Percentiles rank a stretch among this genome's conserved stretches.
Evolutionary conservation across 192 early-diverging fungal genomes (phyloP).

Genomic region (Backusella psychrophila): DNA sequence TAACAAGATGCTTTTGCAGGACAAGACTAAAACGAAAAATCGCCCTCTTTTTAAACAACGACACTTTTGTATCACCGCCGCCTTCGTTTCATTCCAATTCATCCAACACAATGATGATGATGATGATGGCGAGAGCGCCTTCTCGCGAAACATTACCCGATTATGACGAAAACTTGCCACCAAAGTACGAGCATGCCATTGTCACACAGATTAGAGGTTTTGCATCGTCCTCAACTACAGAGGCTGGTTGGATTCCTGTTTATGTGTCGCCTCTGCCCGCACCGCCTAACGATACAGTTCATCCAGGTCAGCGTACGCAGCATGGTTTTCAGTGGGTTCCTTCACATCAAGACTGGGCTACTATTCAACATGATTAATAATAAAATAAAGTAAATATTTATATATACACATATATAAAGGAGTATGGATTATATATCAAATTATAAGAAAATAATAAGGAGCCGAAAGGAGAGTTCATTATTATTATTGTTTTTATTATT

Average conservation of each 20-base stretch:
- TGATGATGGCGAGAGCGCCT: not conserved
- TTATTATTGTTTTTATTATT: no score
- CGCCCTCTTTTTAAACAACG: not conserved
- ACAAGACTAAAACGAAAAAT: not conserved
- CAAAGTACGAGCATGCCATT: not conserved
- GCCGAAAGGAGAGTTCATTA: no score
- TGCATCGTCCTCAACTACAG: not conserved
- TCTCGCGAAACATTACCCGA: not conserved
- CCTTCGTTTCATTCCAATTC: not conserved
- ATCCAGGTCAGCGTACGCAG: not conserved
- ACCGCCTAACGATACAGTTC: not conserved
- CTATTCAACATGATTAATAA: not conserved
- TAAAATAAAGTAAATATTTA: not conserved
- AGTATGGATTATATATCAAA: not conserved
- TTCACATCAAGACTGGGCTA: conserved; percentile 6
- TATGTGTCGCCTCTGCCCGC: not conserved
- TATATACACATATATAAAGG: not conserved
- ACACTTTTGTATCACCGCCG: not conserved
- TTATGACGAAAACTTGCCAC: not conserved
- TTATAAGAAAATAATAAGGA: no score
- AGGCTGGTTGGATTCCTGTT: not conserved
- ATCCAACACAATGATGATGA: not conserved
- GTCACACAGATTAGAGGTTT: not conserved
- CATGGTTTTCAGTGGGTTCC: not conserved
- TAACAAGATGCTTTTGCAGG: not conserved